Percentiles rank a stretch among this genome's conserved stretches.
phyloP scores from a whole-genome alignment of 2,329 filamentous ascomycete genomes.

The Boeremia lycopersici region DNA sequence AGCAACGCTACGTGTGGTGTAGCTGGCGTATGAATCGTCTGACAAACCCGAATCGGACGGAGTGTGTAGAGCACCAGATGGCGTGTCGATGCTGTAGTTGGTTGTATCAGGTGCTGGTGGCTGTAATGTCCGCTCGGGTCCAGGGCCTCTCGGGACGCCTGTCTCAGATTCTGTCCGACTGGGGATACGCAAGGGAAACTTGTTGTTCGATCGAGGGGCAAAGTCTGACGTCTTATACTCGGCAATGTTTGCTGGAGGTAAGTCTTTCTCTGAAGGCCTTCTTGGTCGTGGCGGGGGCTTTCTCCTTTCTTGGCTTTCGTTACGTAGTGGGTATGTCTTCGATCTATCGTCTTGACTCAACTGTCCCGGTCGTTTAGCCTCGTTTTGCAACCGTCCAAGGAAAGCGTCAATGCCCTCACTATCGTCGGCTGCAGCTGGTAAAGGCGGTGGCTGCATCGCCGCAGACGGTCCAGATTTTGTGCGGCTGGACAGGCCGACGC shows the following conservation, averaged over 20 bases:
- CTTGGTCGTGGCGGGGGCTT: conserved; percentile 30
- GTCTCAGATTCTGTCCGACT: conserved; percentile 29
- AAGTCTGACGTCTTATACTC: conserved; percentile 28
- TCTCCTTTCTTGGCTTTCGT: conserved; percentile 29
- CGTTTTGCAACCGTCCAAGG: conserved; percentile 44
- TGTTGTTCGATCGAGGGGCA: conserved; percentile 25
- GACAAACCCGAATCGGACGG: conserved; percentile 50
- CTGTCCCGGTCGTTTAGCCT: conserved; percentile 30
- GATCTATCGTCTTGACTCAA: conserved; percentile 24
- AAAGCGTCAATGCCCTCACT: conserved; percentile 48
- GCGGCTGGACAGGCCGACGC: conserved; percentile 33
- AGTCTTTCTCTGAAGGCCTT: conserved; percentile 37
- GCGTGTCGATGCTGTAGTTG: conserved; percentile 27
- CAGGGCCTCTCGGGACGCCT: conserved; percentile 8
- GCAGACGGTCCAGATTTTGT: conserved; percentile 16
- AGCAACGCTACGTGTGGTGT: conserved; percentile 40
- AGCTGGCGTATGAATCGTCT: conserved; percentile 45
- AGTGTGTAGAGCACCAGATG: conserved; percentile 42
- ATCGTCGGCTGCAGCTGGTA: conserved; percentile 28
- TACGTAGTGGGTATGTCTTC: conserved; percentile 27
- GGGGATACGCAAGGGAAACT: conserved; percentile 31
- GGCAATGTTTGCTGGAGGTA: conserved; percentile 25
- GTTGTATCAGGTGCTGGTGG: conserved; percentile 30
- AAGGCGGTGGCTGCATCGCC: conserved; percentile 23
- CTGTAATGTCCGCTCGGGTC: conserved; percentile 17